A percentile compares a stretch with the other conserved stretches of the same genome.
Conservation (phyloP, 2,329 filamentous ascomycete species). For the Gremmenia infestans region DNA sequence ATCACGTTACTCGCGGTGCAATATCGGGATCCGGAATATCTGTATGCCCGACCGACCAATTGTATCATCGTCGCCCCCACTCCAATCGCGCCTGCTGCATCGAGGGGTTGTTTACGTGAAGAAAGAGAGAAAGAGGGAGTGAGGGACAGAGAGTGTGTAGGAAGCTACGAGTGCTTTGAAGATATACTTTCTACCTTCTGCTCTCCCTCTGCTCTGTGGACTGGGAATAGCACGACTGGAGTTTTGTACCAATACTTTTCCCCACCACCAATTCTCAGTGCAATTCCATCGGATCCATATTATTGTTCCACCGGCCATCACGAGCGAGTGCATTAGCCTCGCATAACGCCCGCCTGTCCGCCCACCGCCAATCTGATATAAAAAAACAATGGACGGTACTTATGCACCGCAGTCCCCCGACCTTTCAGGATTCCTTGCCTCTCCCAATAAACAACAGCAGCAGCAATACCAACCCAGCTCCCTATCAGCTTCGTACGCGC, state of each 20-base stretch:
- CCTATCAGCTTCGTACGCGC: constrained; percentile 19
- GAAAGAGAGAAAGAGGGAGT: too few relatives aligned
- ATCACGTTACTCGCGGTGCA: too few relatives aligned
- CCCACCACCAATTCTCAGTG: not conserved
- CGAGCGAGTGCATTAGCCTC: constrained; percentile 20
- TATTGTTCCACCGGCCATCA: not conserved
- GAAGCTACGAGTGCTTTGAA: too few relatives aligned
- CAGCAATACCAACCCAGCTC: constrained; percentile 17
- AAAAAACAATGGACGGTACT: constrained; percentile 24
- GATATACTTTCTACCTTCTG: too few relatives aligned
- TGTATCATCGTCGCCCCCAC: too few relatives aligned
- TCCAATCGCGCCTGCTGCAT: too few relatives aligned
- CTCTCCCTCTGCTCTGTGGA: too few relatives aligned
- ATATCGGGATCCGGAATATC: too few relatives aligned
- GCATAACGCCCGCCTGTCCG: constrained; percentile 23
- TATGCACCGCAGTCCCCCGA: constrained; percentile 33
- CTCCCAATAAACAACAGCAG: constrained; percentile 22
- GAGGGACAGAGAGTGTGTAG: too few relatives aligned
- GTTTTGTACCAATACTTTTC: not conserved
- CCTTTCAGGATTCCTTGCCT: constrained; percentile 28
- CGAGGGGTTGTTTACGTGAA: too few relatives aligned
- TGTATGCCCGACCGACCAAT: too few relatives aligned
- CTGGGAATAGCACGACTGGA: too few relatives aligned
- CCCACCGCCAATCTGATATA: constrained; percentile 5
- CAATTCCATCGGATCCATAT: not conserved